Percentiles rank a stretch among this genome's conserved stretches.
These are phyloP conservation scores for Purpureocillium takamizusanense DNA, from an alignment of 2,329 filamentous ascomycete genomes.

Conservation along the genomic window DNA sequence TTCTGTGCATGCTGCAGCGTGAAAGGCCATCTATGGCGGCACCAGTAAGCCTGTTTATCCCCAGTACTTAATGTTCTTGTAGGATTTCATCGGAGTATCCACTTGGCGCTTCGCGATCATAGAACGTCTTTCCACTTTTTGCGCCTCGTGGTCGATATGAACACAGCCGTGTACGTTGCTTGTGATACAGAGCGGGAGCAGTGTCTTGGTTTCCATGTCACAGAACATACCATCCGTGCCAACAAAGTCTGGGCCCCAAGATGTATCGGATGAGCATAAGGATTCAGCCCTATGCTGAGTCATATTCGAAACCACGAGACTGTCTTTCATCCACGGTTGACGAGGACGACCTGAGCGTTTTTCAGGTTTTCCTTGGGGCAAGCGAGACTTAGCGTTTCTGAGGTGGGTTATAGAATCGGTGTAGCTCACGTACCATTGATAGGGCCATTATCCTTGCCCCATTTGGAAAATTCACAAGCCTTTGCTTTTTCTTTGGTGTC, in stretches of 20 bases:
- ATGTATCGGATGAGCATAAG: slow-evolving; percentile 3
- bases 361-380: background rate
- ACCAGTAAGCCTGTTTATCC: no score
- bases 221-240: slow-evolving; percentile 4
- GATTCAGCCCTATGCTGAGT: slow-evolving; percentile 3
- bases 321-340: slow-evolving; percentile 2
- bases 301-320: slow-evolving; percentile 4
- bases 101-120: no score
- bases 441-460: slow-evolving; percentile 4
- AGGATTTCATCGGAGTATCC: no score
- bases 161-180: slow-evolving; percentile 3
- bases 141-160: background rate
- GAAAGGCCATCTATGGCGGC: no score
- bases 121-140: no score
- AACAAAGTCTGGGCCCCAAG: slow-evolving; percentile 5
- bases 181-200: slow-evolving; percentile 2
- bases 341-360: background rate
- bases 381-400: no score
- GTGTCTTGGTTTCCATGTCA: slow-evolving; percentile 5
- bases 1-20: no score
- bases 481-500: slow-evolving; percentile 1
- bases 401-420: background rate
- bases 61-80: no score
- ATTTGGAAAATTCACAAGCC: slow-evolving; percentile 2
- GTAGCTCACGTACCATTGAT: no score